Conservation (phyloP, 2,329 filamentous ascomycete species). For the Leptographium lundbergii region DNA sequence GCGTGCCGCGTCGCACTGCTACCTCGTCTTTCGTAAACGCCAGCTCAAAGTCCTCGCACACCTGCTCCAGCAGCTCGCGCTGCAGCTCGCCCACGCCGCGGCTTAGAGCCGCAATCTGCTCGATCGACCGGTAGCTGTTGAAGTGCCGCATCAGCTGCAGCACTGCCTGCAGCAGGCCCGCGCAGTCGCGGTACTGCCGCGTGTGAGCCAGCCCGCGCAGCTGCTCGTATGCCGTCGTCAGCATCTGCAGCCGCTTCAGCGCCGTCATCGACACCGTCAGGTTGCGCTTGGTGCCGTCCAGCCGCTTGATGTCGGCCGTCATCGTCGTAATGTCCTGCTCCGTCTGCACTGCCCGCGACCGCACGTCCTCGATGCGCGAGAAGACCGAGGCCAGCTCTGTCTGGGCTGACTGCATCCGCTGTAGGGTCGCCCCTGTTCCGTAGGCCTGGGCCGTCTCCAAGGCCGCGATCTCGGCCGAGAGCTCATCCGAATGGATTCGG, state of each 20-base stretch:
- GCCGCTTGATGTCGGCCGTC: constrained; percentile 96
- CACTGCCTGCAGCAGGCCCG: constrained; percentile 84
- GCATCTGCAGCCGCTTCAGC: constrained; percentile 91
- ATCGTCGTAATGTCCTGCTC: constrained; percentile 95
- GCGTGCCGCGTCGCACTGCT: constrained; percentile 49
- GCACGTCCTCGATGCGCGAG: constrained; percentile 87
- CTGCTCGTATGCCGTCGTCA: constrained; percentile 98
- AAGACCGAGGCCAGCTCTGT: constrained; percentile 82
- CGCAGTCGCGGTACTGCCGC: constrained; percentile 88
- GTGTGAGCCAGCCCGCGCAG: constrained; percentile 70
- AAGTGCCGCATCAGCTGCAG: constrained; percentile 98
- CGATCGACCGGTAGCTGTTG: constrained; percentile 93
- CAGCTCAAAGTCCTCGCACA: constrained; percentile 98
- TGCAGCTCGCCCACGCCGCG: constrained; percentile 90
- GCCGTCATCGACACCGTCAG: constrained; percentile 96
- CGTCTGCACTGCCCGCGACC: constrained; percentile 77
- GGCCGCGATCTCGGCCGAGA: constrained; percentile 63
- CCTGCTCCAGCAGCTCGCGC: constrained; percentile 82
- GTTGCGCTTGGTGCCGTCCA: constrained; percentile 94
- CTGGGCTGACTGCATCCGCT: constrained; percentile 85
- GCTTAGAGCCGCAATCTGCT: constrained; percentile 90
- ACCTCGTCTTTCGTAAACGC: constrained; percentile 86
- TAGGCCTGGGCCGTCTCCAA: constrained; percentile 70
- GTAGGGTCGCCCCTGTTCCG: constrained; percentile 75
- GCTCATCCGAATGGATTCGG: constrained; percentile 63